Evolutionary conservation across 768 basidiomycete genomes (phyloP), one percentile per base, ranked within the genome.

Genomic region (Serendipita sp.): DNA sequence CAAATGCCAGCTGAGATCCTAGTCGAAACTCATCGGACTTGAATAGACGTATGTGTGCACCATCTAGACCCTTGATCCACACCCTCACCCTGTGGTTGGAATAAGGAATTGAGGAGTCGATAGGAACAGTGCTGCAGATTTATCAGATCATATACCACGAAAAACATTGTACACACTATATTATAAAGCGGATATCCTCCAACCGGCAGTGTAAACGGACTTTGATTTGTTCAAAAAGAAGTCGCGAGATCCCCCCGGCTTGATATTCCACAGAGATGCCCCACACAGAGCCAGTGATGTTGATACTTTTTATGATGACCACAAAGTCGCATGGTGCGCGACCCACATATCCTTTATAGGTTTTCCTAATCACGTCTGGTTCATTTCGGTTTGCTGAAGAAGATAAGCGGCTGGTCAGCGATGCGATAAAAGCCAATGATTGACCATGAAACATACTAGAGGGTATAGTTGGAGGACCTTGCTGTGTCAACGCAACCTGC

Each of bases 1-100:
- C 77, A 65, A 86, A 86, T 66, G 81, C 77, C 37, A 86, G 78
- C 34, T 76, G 72, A 0, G 77, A 77, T 16, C 85, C 85, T 15
- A 87, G 69, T 70, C 83, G 85, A 71, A 86, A 82, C 15, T 75
- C 72, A 69, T 86, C 85, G 24, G 76, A 76, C 72, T 84, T 84
- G 80, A 81, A 86, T 70, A 87, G 75, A 18, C 85, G 81, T 68
- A 85, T 84, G 72, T 81, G 86, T 65, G 83, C 72, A 69, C 78
- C 81, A 74, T 75, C 72, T 15, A 79, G 76, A 18, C 78, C 79
- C 34, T 80, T 81, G 56, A 84, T 72, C 85, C 85, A 86, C 46
- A 86, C 75, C 28, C 85, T 83, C 45, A 86, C 72, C 65, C 81
- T 79, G 69, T 86, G 84, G 8, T 82, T 79, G 30, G 84, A 82